Conservation (phyloP, 495 filamentous ascomycete genomes). For the Wilcoxina mikolae region DNA sequence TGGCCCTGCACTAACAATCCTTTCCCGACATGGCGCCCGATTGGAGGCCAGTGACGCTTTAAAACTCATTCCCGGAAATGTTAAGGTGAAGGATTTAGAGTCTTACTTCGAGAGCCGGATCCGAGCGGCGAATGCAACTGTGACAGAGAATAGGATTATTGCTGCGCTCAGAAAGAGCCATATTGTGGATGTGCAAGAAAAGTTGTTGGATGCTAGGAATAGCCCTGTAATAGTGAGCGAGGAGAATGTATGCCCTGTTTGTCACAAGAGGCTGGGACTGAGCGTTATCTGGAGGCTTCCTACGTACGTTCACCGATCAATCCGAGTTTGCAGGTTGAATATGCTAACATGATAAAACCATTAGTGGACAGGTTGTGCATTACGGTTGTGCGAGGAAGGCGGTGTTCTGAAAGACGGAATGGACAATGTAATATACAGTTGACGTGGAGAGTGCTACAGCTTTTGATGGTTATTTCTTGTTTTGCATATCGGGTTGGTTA, state of each 20-base stretch:
- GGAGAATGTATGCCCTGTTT: constrained; percentile 77
- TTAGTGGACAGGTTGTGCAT: constrained; percentile 48
- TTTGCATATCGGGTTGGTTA: too few species aligned
- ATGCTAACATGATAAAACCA: constrained; percentile 5
- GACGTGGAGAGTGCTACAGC: background rate
- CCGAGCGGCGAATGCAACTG: constrained; percentile 63
- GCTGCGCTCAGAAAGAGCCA: constrained; percentile 58
- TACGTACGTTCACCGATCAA: constrained; percentile 39
- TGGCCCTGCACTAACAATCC: constrained; percentile 64
- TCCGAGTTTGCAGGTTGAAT: constrained; percentile 4
- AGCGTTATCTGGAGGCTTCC: constrained; percentile 70
- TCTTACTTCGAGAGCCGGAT: constrained; percentile 87
- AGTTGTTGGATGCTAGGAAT: constrained; percentile 50
- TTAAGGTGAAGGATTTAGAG: constrained; percentile 66
- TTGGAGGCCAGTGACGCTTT: constrained; percentile 76
- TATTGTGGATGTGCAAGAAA: constrained; percentile 54
- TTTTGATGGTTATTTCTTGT: background rate
- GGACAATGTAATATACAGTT: background rate
- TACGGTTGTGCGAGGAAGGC: constrained; percentile 48
- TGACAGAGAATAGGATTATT: constrained; percentile 65
- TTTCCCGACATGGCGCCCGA: constrained; percentile 80
- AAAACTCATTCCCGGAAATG: constrained; percentile 62
- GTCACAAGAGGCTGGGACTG: constrained; percentile 79
- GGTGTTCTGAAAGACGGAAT: constrained; percentile 7
- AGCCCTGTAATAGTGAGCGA: constrained; percentile 66